phyloP scores from a whole-genome alignment of 306 rosid genomes.

The Prunus mume region DNA sequence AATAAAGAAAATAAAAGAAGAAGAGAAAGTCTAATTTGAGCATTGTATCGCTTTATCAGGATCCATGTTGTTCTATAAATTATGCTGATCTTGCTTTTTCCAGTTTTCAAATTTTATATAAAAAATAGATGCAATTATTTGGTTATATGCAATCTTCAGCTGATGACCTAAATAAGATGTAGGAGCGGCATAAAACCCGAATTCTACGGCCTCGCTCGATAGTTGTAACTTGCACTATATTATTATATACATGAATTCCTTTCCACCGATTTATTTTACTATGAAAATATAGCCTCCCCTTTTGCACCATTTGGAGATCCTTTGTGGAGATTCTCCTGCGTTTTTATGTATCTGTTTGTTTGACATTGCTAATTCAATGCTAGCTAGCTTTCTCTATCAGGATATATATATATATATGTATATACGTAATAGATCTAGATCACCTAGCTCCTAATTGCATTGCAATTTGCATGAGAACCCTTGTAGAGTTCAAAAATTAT shows the following conservation, averaged over 20 bases:
- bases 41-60: not conserved
- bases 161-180: not conserved
- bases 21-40: not conserved
- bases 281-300: slow-evolving; percentile 19
- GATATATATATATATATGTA: too few species aligned
- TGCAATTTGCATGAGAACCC: too few species aligned
- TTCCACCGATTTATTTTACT: slow-evolving; percentile 24
- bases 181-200: slow-evolving; percentile 16
- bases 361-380: not conserved
- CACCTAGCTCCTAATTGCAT: not conserved
- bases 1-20: too few species aligned
- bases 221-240: not conserved
- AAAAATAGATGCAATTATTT: not conserved
- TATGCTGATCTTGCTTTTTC: not conserved
- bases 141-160: not conserved
- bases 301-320: slow-evolving; percentile 23
- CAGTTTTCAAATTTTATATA: not conserved
- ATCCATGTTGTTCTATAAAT: not conserved
- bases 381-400: not conserved
- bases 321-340: not conserved
- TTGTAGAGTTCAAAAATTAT: too few species aligned
- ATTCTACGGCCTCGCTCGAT: slow-evolving; percentile 14
- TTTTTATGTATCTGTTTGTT: not conserved
- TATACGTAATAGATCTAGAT: not conserved
- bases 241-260: not conserved